Evolutionary conservation across 805 yeast genomes (phyloP).

Genomic region (Metschnikowia cubensis): DNA sequence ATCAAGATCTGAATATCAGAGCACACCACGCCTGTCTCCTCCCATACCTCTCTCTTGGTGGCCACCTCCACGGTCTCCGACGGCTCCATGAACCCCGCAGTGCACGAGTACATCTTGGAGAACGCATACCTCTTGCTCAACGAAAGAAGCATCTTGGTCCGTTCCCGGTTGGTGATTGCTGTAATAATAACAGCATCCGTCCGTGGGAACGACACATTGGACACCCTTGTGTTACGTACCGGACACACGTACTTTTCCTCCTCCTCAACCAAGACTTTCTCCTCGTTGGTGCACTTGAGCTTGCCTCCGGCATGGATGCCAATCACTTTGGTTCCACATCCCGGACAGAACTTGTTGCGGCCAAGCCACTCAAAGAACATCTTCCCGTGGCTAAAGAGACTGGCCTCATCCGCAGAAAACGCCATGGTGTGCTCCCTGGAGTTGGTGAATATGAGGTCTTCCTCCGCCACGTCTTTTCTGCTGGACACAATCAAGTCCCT

Average conservation of each 20-base stretch:
- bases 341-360: slow-evolving; percentile 75
- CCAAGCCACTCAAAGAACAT: slow-evolving; percentile 83
- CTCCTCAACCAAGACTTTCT: background rate
- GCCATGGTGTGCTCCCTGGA: slow-evolving; percentile 36
- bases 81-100: slow-evolving; percentile 96
- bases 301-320: slow-evolving; percentile 66
- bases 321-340: slow-evolving; percentile 67
- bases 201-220: slow-evolving; percentile 85
- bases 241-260: slow-evolving; percentile 29
- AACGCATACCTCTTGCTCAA: slow-evolving; percentile 58
- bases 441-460: slow-evolving; percentile 23
- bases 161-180: slow-evolving; percentile 63
- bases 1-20: slow-evolving; percentile 54
- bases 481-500: slow-evolving; percentile 16
- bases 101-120: slow-evolving; percentile 65
- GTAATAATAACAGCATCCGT: slow-evolving; percentile 87
- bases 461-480: slow-evolving; percentile 17
- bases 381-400: slow-evolving; percentile 73
- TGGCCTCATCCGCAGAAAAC: slow-evolving; percentile 46
- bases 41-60: slow-evolving; percentile 87
- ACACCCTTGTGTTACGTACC: slow-evolving; percentile 42
- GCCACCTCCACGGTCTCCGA: slow-evolving; percentile 89
- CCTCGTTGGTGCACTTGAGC: slow-evolving; percentile 18
- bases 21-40: slow-evolving; percentile 83
- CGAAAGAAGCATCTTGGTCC: slow-evolving; percentile 65